A percentile compares a stretch with the other conserved stretches of the same genome.
Evolutionary conservation across 2,329 filamentous ascomycete species (phyloP).

Genomic region (Whalleya microplaca): DNA sequence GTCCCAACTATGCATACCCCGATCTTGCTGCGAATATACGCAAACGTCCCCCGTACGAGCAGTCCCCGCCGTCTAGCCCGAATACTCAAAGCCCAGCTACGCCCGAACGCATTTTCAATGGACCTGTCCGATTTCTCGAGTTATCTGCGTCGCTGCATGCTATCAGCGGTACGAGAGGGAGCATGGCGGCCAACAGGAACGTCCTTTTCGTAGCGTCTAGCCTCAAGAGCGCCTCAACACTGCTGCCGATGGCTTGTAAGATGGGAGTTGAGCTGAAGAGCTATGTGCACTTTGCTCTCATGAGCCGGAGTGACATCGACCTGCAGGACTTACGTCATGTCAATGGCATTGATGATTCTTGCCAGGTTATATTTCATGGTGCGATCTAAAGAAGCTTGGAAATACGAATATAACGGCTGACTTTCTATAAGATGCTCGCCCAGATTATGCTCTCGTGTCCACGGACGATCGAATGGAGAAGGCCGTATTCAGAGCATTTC

Average conservation of each 20-base stretch:
- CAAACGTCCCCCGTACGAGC: slow-evolving; percentile 11
- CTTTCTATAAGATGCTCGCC: slow-evolving; percentile 66
- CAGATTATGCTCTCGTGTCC: slow-evolving; percentile 72
- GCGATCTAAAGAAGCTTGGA: slow-evolving; percentile 24
- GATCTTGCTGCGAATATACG: slow-evolving; percentile 15
- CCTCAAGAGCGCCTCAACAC: slow-evolving; percentile 69
- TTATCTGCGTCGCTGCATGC: slow-evolving; percentile 67
- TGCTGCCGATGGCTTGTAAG: slow-evolving; percentile 83
- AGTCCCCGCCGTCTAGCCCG: slow-evolving; percentile 8
- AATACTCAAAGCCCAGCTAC: slow-evolving; percentile 5
- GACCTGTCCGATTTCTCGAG: slow-evolving; percentile 68
- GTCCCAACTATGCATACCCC: slow-evolving; percentile 40
- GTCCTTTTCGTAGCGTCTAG: slow-evolving; percentile 80
- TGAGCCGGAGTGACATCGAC: slow-evolving; percentile 72
- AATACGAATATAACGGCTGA: slow-evolving; percentile 19
- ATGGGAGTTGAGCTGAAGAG: slow-evolving; percentile 74
- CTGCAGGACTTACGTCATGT: slow-evolving; percentile 72
- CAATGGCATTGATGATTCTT: slow-evolving; percentile 76
- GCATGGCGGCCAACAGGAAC: slow-evolving; percentile 62
- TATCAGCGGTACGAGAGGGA: slow-evolving; percentile 58
- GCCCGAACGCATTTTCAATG: slow-evolving; percentile 62
- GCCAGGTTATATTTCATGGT: slow-evolving; percentile 67
- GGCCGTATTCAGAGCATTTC: slow-evolving; percentile 66
- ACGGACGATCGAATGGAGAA: slow-evolving; percentile 70
- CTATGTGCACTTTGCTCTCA: slow-evolving; percentile 79